These are phyloP conservation scores for Arabidopsis hybrid DNA, from an alignment of 441 rosid species.

Conservation along the genomic window DNA sequence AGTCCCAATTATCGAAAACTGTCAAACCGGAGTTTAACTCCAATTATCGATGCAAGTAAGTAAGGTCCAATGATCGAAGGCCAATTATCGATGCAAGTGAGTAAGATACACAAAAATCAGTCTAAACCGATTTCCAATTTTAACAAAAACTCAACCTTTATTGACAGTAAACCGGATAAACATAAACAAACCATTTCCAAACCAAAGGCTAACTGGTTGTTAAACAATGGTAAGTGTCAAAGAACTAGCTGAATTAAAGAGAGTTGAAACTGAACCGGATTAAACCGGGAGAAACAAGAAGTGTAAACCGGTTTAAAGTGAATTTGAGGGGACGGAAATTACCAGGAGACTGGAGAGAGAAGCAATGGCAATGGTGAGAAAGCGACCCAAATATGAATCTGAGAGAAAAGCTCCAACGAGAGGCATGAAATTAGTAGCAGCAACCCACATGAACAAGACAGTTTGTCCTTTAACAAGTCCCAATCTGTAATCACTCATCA, in stretches of 20 bases:
- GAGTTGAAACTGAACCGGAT: neutral
- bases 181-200: neutral
- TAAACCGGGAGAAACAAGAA: slow-evolving; percentile 11
- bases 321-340: neutral
- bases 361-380: slow-evolving; percentile 68
- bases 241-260: neutral
- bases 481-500: slow-evolving; percentile 63
- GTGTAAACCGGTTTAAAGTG: neutral
- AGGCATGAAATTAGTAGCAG: slow-evolving; percentile 77
- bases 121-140: slow-evolving; percentile 13
- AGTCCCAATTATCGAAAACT: slow-evolving; percentile 15
- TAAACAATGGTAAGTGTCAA: neutral
- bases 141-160: neutral
- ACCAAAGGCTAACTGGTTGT: neutral
- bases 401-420: slow-evolving; percentile 76
- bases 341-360: slow-evolving; percentile 73
- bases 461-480: slow-evolving; percentile 61
- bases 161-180: slow-evolving; percentile 2
- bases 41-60: neutral
- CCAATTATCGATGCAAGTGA: neutral
- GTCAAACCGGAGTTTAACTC: neutral
- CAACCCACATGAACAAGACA: slow-evolving; percentile 73
- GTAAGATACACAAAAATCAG: slow-evolving; percentile 13
- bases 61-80: slow-evolving; percentile 1
- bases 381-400: slow-evolving; percentile 87